phyloP scores from a whole-genome alignment of 1,284 basidiomycete species.

The Phylloporus sp. region DNA sequence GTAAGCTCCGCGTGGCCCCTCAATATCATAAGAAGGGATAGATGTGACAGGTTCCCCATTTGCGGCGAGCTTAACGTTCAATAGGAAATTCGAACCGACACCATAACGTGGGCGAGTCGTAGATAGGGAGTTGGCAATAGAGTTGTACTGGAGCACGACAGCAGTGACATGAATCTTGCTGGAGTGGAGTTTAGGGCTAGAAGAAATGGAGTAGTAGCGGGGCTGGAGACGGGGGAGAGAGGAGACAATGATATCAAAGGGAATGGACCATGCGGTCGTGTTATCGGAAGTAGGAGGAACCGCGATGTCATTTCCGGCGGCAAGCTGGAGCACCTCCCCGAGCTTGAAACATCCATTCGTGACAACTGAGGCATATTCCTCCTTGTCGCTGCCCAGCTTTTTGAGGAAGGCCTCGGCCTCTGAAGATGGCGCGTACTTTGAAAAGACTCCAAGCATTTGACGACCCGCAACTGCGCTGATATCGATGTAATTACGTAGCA shows the following conservation, averaged over 20 bases:
- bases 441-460: constrained; percentile 87
- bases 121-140: constrained; percentile 60
- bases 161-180: constrained; percentile 93
- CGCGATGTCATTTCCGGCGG: constrained; percentile 79
- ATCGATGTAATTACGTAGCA: constrained; percentile 97
- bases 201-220: constrained; percentile 98
- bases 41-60: constrained; percentile 63
- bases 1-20: constrained; percentile 90
- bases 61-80: constrained; percentile 86
- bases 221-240: constrained; percentile 93
- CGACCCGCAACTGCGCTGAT: constrained; percentile 93
- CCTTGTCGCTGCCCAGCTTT: constrained; percentile 87
- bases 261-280: constrained; percentile 90
- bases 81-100: constrained; percentile 90
- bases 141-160: constrained; percentile 92
- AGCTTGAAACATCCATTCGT: constrained; percentile 87
- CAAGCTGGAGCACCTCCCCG: constrained; percentile 90
- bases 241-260: constrained; percentile 96
- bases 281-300: constrained; percentile 67
- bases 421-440: constrained; percentile 88
- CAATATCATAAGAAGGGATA: constrained; percentile 83
- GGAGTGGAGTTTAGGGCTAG: constrained; percentile 91
- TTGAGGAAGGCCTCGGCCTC: constrained; percentile 80
- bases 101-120: constrained; percentile 79
- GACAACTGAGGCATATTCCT: constrained; percentile 81